Base-by-base conservation (phyloP, 2,329 filamentous ascomycete genomes). In the Cladosporium sp. region DNA sequence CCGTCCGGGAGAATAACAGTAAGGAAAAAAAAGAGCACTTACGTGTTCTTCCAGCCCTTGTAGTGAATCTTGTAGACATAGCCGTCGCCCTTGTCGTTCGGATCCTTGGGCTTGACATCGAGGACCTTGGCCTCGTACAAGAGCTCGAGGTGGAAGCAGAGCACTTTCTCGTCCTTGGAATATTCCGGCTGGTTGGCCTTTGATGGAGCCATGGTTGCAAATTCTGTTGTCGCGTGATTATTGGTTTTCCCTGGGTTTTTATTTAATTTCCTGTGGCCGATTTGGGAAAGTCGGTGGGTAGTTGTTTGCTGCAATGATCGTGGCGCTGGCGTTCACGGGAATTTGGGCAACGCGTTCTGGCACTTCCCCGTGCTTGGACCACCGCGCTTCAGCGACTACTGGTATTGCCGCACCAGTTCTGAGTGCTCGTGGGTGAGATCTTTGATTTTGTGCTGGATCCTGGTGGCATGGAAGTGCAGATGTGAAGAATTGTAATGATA, bases 41-140 rank as follows among this genome's bases (percentile, higher is more conserved):
- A 89, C 82, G 91, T 97, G 74, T 93, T 92, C 80, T 99, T 99
- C 94, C 94, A 99, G 69, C 94, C 94, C 76, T 97, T 97, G 79
- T 99, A 99, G 76, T 99, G 94, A 56, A 99, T 89, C 70, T 90
- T 89, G 78, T 96, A 99, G 72, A 91, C 85, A 70, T 85, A 91
- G 34, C 88, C 85, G 60, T 87, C 87, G 72, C 85, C 86, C 74
- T 89, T 87, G 69, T 87, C 87, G 44, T 78, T 78, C 6, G 77
- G 72, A 60, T 87, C 83, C 68, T 81, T 79, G 73, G 78, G 77
- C 66, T 82, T 85, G 32, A 90, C 81, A 63, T 97, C 92, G 63
- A 96, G 84, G 53, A 99, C 87, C 77, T 97, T 97, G 64, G 94
- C 94, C 75, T 99, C 94, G 71, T 99, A 99, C 52, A 99, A 85